phyloP scores from a whole-genome alignment of 805 yeast species.

The Metschnikowia bowlesiae region DNA sequence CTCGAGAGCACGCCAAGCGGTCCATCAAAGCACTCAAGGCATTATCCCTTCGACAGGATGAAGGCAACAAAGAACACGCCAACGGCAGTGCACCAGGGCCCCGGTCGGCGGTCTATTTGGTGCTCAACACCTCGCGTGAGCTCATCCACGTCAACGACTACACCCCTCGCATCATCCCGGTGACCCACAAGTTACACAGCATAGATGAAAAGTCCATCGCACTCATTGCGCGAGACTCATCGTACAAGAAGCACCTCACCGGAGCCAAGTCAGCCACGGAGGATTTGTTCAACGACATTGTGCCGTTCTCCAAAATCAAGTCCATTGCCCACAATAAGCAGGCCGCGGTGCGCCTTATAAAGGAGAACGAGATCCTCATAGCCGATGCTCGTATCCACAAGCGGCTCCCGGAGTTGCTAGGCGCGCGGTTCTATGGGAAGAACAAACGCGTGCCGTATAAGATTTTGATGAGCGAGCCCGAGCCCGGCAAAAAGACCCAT shows the following conservation, averaged over 20 bases:
- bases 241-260: conserved; percentile 49
- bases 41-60: conserved; percentile 5
- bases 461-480: conserved; percentile 53
- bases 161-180: conserved; percentile 56
- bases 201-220: conserved; percentile 49
- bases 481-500: conserved; percentile 35
- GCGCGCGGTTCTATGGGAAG: conserved; percentile 56
- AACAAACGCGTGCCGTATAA: conserved; percentile 65
- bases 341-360: conserved; percentile 44
- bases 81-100: background rate
- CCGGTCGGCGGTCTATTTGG: conserved; percentile 32
- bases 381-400: conserved; percentile 68
- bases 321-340: conserved; percentile 41
- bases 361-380: conserved; percentile 62
- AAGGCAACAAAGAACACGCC: no score
- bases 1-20: conserved; percentile 16
- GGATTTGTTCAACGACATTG: conserved; percentile 56
- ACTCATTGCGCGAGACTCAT: conserved; percentile 72
- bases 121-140: conserved; percentile 46
- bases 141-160: conserved; percentile 43
- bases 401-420: conserved; percentile 54
- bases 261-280: conserved; percentile 52
- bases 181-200: conserved; percentile 48
- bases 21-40: conserved; percentile 16
- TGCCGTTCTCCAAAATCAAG: conserved; percentile 55